These are phyloP conservation scores for Luzula sylvatica DNA, from an alignment of 176 grass and related monocot genomes.

Conservation along the genomic window DNA sequence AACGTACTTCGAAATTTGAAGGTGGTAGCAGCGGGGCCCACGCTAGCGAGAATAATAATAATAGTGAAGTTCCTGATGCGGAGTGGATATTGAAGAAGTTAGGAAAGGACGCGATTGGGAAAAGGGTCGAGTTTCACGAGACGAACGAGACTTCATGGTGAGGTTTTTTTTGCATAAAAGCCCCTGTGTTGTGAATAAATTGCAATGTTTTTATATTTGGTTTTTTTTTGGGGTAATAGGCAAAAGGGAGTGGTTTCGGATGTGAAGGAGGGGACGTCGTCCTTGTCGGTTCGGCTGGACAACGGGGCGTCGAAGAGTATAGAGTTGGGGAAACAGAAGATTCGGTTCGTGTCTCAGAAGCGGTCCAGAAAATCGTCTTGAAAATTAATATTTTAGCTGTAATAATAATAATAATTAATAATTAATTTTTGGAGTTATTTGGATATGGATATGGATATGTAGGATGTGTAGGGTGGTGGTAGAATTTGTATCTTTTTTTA, in stretches of 20 bases:
- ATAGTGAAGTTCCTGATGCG: slow-evolving; percentile 52
- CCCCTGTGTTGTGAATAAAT: no score
- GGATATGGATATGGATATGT: no score
- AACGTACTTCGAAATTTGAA: slow-evolving; percentile 66
- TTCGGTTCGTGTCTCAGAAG: slow-evolving; percentile 34
- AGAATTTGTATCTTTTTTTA: no score
- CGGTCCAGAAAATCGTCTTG: slow-evolving; percentile 17
- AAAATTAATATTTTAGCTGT: no score
- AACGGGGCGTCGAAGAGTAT: slow-evolving; percentile 24
- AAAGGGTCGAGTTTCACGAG: slow-evolving; percentile 64
- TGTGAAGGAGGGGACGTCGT: slow-evolving; percentile 24
- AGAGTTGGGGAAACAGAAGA: slow-evolving; percentile 25
- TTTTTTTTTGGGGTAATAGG: neutral
- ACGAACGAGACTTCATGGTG: slow-evolving; percentile 57
- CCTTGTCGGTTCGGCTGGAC: slow-evolving; percentile 26
- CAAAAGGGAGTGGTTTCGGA: slow-evolving; percentile 34
- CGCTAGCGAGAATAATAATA: slow-evolving; percentile 31
- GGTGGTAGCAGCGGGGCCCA: slow-evolving; percentile 32
- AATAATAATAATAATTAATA: no score
- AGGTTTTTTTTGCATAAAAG: slow-evolving; percentile 3
- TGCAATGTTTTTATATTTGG: no score
- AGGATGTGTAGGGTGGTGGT: no score
- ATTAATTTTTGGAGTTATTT: no score
- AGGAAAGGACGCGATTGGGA: slow-evolving; percentile 84
- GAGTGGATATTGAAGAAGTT: slow-evolving; percentile 84